Base-by-base conservation (phyloP, 192 early-diverging fungal genomes). In the Backusella tuberculispora region DNA sequence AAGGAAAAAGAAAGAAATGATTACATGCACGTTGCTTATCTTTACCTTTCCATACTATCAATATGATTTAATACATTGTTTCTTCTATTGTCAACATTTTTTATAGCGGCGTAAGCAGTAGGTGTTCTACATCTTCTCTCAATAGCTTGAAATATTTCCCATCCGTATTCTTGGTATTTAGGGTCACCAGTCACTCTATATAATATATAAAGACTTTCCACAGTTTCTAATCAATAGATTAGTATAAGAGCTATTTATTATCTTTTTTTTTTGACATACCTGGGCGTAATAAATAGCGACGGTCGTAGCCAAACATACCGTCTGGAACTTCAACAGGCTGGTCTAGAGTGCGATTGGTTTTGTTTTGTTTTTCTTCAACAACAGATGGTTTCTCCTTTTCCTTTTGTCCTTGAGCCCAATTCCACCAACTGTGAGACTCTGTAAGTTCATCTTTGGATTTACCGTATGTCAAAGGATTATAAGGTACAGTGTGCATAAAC, bases 141-240 rank as follows among this genome's bases (percentile, higher is more conserved):
- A 47, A 89, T 76, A 0, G 86, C 74, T 56, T 78, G 53, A 63
- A 75, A 78, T 10, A 94, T 92, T 26, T 88, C 77, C 92, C 92
- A 94, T 29, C 85, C 90, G 40, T 90, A 85, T 56, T 94, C 89
- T 42, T 88, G 89, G 37, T 92, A 93, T 24, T 79, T 78, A 0
- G 72, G 78, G 65, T 94, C 84, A 3, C 93, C 93, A 1, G 92
- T 94, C 10, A 93, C 70, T 45, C 92, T 85, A 74, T 92, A 94
- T 76, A 92, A 78, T 63, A 90, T 81, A 80, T 87, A 94, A 24
- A 93, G 70, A 72, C 89, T 91, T 78, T 94, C 92, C 26, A 94
- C 74, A 0, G 90, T 88, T 87, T 94, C 92, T 74, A 42, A 41
- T 5, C 60, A 56, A 21, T 10, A 3, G 50, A 56, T 48, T 45